These are phyloP conservation scores for Puya raimondii DNA, from an alignment of 176 grass and related monocot genomes.

Conservation along the genomic window DNA sequence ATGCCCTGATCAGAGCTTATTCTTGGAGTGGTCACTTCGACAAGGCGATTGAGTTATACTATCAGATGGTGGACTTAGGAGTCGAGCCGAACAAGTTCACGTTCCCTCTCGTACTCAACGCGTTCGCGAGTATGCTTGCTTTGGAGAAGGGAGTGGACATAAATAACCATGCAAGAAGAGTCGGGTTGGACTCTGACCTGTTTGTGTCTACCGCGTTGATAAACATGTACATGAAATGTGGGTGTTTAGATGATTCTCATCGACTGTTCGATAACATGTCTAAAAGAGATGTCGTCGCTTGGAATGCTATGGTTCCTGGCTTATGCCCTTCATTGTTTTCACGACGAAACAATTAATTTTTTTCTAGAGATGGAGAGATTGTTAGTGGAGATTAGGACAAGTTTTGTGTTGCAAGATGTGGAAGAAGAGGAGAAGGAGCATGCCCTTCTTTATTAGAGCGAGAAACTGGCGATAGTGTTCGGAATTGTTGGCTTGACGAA, in stretches of 20 bases:
- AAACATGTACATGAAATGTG: conserved; percentile 75
- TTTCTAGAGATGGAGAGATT: no score
- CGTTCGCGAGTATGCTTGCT: conserved; percentile 42
- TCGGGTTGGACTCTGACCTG: conserved; percentile 49
- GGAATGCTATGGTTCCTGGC: background rate
- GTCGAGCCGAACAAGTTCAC: conserved; percentile 55
- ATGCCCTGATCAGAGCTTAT: conserved; percentile 61
- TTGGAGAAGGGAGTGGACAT: conserved; percentile 41
- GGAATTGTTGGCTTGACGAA: background rate
- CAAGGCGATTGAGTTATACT: conserved; percentile 40
- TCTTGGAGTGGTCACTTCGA: conserved; percentile 43
- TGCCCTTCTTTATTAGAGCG: conserved; percentile 2
- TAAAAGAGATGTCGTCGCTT: background rate
- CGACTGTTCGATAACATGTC: conserved; percentile 52
- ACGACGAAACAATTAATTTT: background rate
- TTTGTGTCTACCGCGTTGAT: conserved; percentile 73
- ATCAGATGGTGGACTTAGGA: conserved; percentile 33
- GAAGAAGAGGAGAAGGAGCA: conserved; percentile 7
- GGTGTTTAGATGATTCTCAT: conserved; percentile 29
- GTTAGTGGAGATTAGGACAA: no score
- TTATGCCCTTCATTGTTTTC: background rate
- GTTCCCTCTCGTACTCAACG: conserved; percentile 76
- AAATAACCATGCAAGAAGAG: conserved; percentile 29
- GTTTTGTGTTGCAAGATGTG: no score
- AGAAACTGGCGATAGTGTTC: conserved; percentile 10